phyloP scores from a whole-genome alignment of 495 filamentous ascomycete species.

The Tetracladium marchalianum region DNA sequence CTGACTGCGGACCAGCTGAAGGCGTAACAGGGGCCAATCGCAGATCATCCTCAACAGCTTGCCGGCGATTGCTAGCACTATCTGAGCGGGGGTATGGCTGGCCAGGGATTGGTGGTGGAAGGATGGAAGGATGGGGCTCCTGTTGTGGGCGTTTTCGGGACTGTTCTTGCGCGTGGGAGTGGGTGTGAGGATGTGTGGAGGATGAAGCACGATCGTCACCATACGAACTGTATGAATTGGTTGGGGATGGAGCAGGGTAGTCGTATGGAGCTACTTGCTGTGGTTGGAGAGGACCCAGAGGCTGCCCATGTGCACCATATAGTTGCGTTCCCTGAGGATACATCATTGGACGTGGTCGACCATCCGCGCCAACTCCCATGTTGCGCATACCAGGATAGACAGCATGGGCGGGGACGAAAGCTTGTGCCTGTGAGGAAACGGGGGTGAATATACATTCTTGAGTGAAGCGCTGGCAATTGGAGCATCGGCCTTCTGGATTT shows the following conservation, averaged over 20 bases:
- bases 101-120: constrained; percentile 29
- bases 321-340: constrained; percentile 35
- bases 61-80: constrained; percentile 6
- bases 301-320: constrained; percentile 72
- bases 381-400: constrained; percentile 54
- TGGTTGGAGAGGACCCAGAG: constrained; percentile 41
- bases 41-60: constrained; percentile 18
- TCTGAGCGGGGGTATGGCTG: constrained; percentile 23
- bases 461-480: constrained; percentile 70
- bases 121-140: constrained; percentile 29
- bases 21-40: constrained; percentile 22
- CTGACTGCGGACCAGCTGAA: constrained; percentile 5
- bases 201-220: constrained; percentile 21
- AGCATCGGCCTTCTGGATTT: constrained; percentile 67
- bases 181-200: background rate
- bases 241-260: constrained; percentile 28
- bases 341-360: constrained; percentile 28
- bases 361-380: constrained; percentile 31
- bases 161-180: constrained; percentile 20
- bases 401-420: constrained; percentile 72
- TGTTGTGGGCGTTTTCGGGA: constrained; percentile 21
- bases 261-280: constrained; percentile 42
- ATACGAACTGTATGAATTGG: constrained; percentile 23
- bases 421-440: constrained; percentile 73
- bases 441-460: constrained; percentile 84